phyloP scores from a whole-genome alignment of 2,329 filamentous ascomycete species.

The Leptographium galeiforme region DNA sequence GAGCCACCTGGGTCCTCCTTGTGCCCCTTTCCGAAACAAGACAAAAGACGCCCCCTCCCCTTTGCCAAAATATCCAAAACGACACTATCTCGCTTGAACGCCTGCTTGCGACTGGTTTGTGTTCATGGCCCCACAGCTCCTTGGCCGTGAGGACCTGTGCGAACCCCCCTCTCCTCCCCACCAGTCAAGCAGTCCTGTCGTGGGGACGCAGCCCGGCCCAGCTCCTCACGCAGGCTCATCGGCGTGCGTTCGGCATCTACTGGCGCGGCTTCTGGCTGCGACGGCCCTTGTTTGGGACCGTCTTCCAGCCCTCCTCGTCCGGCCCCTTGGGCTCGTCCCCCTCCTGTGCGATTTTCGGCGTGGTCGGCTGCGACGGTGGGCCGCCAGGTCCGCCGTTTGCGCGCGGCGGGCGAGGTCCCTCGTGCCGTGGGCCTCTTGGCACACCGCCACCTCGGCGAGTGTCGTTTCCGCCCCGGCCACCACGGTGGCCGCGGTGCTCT shows the following conservation, averaged over 20 bases:
- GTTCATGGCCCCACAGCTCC: neutral
- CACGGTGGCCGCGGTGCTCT: constrained; percentile 34
- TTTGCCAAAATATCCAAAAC: constrained; percentile 4
- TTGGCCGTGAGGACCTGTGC: neutral
- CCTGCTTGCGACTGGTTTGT: neutral
- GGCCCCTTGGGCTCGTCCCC: constrained; percentile 20
- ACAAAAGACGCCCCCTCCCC: neutral
- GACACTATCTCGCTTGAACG: neutral
- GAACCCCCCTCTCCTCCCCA: neutral
- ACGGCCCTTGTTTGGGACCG: constrained; percentile 32
- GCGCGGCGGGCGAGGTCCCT: constrained; percentile 31
- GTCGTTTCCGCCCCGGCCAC: constrained; percentile 23
- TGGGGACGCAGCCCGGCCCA: neutral
- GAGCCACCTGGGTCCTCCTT: neutral
- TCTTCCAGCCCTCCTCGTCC: constrained; percentile 52
- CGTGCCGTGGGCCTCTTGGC: constrained; percentile 23
- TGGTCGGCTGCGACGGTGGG: constrained; percentile 17
- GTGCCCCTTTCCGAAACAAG: neutral
- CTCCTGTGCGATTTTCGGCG: constrained; percentile 17
- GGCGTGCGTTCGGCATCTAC: neutral
- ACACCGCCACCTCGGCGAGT: constrained; percentile 25
- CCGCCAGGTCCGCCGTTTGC: constrained; percentile 31
- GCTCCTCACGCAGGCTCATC: neutral
- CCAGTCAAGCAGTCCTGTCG: neutral
- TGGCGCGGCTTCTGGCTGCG: constrained; percentile 15